Conservation (phyloP, 495 filamentous ascomycete species). For the Astrocystis sublimbata region DNA sequence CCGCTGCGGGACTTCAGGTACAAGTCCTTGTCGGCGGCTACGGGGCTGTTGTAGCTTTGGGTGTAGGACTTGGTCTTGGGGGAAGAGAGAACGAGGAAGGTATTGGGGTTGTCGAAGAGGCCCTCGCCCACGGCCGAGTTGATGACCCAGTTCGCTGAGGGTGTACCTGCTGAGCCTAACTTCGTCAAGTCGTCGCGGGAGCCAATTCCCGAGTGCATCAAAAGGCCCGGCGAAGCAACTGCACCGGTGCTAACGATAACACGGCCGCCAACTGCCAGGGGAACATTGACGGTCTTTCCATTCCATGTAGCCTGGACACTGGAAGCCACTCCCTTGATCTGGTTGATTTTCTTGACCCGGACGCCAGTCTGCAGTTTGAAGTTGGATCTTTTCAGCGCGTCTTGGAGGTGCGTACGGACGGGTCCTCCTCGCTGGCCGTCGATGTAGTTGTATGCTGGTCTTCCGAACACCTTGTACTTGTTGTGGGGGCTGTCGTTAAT, state of each 20-base stretch:
- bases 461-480: constrained; percentile 56
- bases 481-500: constrained; percentile 52
- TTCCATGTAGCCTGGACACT: constrained; percentile 42
- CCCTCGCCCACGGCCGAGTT: constrained; percentile 38
- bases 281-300: constrained; percentile 46
- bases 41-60: constrained; percentile 38
- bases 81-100: constrained; percentile 41
- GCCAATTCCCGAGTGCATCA: constrained; percentile 58
- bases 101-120: constrained; percentile 49
- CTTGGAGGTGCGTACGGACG: constrained; percentile 57
- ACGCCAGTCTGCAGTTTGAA: constrained; percentile 54
- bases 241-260: constrained; percentile 59
- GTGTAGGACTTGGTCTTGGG: constrained; percentile 39
- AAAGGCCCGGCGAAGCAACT: constrained; percentile 55
- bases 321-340: constrained; percentile 47
- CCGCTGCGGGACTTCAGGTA: constrained; percentile 39
- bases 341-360: constrained; percentile 51
- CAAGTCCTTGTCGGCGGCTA: constrained; percentile 30
- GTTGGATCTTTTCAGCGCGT: constrained; percentile 48
- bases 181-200: constrained; percentile 28
- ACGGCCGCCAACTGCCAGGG: constrained; percentile 48
- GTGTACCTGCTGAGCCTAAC: constrained; percentile 26
- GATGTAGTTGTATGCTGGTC: constrained; percentile 55
- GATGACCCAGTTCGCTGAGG: constrained; percentile 36
- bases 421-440: constrained; percentile 58